phyloP scores from a whole-genome alignment of 768 basidiomycete genomes.

The Piloderma croceum region DNA sequence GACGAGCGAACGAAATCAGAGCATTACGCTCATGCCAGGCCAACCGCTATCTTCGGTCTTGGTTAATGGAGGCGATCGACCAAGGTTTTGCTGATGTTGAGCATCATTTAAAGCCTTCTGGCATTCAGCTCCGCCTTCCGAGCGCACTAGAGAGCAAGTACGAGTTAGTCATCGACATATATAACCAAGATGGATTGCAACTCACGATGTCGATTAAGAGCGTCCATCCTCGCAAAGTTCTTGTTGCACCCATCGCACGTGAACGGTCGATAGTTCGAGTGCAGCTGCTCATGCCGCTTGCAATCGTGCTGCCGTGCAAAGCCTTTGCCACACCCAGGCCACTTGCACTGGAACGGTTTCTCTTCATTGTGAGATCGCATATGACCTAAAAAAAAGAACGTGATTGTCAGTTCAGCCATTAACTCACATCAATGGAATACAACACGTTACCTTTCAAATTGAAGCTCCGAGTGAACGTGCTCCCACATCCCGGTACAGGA shows the following conservation, averaged over 20 bases:
- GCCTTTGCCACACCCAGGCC: constrained; percentile 92
- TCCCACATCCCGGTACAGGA: constrained; percentile 77
- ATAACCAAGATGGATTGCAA: constrained; percentile 16
- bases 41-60: constrained; percentile 30
- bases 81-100: constrained; percentile 10
- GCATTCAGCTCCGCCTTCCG: constrained; percentile 80
- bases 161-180: background rate
- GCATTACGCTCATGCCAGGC: constrained; percentile 28
- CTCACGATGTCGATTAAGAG: constrained; percentile 88
- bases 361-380: constrained; percentile 93
- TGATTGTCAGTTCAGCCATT: constrained; percentile 8
- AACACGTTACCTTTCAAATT: constrained; percentile 73
- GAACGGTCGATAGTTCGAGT: constrained; percentile 89
- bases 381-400: constrained; percentile 53
- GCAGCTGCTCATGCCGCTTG: constrained; percentile 92
- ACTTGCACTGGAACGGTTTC: constrained; percentile 90
- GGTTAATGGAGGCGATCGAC: constrained; percentile 12
- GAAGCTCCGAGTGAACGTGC: constrained; percentile 89
- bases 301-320: constrained; percentile 95
- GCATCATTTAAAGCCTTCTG: constrained; percentile 34
- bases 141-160: constrained; percentile 48
- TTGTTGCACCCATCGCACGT: constrained; percentile 90
- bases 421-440: constrained; percentile 6
- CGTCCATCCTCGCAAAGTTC: constrained; percentile 93
- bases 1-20: constrained; percentile 13